Conservation (phyloP, 192 early-diverging fungal genomes). For the Obelidium mucronatum region DNA sequence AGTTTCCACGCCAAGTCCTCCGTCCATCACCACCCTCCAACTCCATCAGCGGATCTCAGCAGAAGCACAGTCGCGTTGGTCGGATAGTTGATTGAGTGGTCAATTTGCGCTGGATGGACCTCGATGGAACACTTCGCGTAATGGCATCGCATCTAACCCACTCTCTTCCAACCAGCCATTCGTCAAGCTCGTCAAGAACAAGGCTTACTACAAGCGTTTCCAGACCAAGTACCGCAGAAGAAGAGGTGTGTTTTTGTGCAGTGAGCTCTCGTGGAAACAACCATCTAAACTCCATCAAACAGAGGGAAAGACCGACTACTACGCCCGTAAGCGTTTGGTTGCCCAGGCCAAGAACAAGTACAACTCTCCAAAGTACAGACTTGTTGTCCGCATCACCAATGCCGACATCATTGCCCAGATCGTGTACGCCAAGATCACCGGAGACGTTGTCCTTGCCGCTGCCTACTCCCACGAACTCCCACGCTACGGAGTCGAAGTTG, state of each 20-base stretch:
- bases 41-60: too few species aligned
- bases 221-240: constrained; percentile 99
- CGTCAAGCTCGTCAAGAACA: constrained; percentile 89
- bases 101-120: too few species aligned
- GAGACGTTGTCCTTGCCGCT: constrained; percentile 93
- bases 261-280: background rate
- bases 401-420: constrained; percentile 96
- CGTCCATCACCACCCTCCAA: too few species aligned
- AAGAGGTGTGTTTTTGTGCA: constrained; percentile 77
- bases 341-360: constrained; percentile 99
- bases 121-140: too few species aligned
- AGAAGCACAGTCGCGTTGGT: too few species aligned
- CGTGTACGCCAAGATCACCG: constrained; percentile 97
- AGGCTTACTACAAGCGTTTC: constrained; percentile 99
- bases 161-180: too few species aligned
- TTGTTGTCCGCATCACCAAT: constrained; percentile 99
- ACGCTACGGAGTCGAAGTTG: constrained; percentile 94
- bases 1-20: too few species aligned
- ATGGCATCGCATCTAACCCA: too few species aligned
- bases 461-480: constrained; percentile 98
- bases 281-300: constrained; percentile 18
- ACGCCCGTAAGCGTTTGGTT: constrained; percentile 98
- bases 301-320: constrained; percentile 99
- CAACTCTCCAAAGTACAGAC: constrained; percentile 99
- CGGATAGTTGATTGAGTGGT: too few species aligned